These are phyloP conservation scores for Kalmusia sp. DNA, from an alignment of 2,329 filamentous ascomycete genomes.

Conservation along the genomic window DNA sequence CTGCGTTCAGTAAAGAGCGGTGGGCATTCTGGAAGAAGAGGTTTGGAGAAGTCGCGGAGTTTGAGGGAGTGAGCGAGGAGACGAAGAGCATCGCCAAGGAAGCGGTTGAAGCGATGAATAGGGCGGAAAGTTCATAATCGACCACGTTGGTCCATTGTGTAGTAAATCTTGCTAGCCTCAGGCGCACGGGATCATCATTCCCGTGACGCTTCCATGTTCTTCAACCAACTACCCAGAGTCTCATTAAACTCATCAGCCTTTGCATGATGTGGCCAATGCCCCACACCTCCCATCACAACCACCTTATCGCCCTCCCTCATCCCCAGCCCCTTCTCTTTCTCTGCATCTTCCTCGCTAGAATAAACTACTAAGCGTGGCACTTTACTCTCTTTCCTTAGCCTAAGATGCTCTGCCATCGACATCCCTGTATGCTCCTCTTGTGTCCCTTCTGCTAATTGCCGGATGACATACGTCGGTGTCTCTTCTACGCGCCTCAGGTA, in stretches of 20 bases:
- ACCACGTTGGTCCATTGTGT: neutral
- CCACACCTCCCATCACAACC: constrained; percentile 14
- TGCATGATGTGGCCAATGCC: constrained; percentile 26
- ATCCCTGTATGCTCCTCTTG: constrained; percentile 13
- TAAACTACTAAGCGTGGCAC: constrained; percentile 20
- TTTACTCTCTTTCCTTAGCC: constrained; percentile 14
- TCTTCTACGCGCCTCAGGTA: constrained; percentile 15
- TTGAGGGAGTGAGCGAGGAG: constrained; percentile 27
- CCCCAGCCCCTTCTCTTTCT: constrained; percentile 20
- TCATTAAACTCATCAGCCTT: constrained; percentile 22
- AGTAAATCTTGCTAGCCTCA: too few relatives aligned
- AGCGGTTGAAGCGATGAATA: constrained; percentile 37
- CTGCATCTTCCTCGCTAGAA: constrained; percentile 13
- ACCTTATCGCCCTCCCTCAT: constrained; percentile 15
- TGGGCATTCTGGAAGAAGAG: constrained; percentile 43
- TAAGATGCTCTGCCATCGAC: constrained; percentile 13
- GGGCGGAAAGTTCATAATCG: constrained; percentile 21
- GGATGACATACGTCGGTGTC: constrained; percentile 15
- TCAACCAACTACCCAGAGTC: constrained; percentile 21
- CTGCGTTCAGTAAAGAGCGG: constrained; percentile 38
- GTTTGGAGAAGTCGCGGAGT: constrained; percentile 29
- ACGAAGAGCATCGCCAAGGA: constrained; percentile 32
- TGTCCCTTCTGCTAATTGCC: constrained; percentile 4
- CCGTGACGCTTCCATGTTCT: constrained; percentile 7
- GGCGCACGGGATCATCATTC: neutral